Evolutionary conservation across 805 yeast species (phyloP), one percentile per base, ranked within the genome.

Genomic region (Barnettozyma sucrosica): DNA sequence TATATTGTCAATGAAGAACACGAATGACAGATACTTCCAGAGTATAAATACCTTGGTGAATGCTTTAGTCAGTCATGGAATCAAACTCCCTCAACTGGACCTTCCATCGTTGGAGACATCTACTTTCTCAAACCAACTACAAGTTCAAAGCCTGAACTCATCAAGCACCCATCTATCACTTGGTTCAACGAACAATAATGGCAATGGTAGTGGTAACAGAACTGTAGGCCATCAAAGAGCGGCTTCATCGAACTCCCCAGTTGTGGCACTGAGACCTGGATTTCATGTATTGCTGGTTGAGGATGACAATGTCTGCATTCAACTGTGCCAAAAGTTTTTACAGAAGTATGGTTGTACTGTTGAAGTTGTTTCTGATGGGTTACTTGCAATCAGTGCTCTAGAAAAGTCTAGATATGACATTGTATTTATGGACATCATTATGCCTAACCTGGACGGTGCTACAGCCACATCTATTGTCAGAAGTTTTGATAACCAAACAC

Each of bases 331-430:
- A 9, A 86, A 87, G 62, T 88, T 93, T 59, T 65, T 93, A 48
- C 78, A 80, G 61, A 86, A 88, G 59, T 89, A 86, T 63, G 97
- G 97, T 0, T 90, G 97, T 64, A 81, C 89, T 13, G 96, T 92
- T 5, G 92, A 93, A 41, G 88, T 89, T 18, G 97, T 88, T 0
- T 84, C 89, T 5, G 97, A 92, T 67, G 99, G 99, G 0, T 67
- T 92, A 10, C 82, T 87, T 32, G 97, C 97, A 3, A 89, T 93
- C 39, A 76, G 81, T 30, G 83, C 81, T 0, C 77, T 85, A 26
- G 90, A 83, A 60, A 78, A 79, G 44, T 77, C 79, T 32, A 77
- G 82, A 55, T 86, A 81, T 58, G 95, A 85, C 65, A 68, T 86
- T 49, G 92, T 86, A 1, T 64, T 86, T 39, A 86, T 86, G 95